Conservation (phyloP, 202 grass and related monocot species). For the Dendrocalamus latiflorus region DNA sequence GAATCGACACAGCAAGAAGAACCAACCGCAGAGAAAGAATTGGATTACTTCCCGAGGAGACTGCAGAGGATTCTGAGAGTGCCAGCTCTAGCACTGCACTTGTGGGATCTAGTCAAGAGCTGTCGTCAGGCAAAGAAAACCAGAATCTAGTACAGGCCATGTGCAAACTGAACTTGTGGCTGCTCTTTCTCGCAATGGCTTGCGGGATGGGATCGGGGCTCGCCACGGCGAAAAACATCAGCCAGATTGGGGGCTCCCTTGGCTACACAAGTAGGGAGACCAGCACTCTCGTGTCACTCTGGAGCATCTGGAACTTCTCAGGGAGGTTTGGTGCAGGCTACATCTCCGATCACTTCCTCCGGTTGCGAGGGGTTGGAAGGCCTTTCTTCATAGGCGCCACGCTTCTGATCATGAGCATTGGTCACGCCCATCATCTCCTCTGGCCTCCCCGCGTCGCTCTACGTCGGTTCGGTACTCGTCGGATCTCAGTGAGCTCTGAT, state of each 20-base stretch:
- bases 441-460: slow-evolving; percentile 50
- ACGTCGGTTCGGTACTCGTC: slow-evolving; percentile 57
- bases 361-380: slow-evolving; percentile 34
- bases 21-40: slow-evolving; percentile 20
- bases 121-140: slow-evolving; percentile 40
- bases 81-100: not conserved
- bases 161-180: slow-evolving; percentile 66
- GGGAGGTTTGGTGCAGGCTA: slow-evolving; percentile 73
- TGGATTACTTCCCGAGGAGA: slow-evolving; percentile 27
- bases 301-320: slow-evolving; percentile 95
- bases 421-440: slow-evolving; percentile 66
- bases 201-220: slow-evolving; percentile 92
- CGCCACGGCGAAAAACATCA: slow-evolving; percentile 87
- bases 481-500: slow-evolving; percentile 83
- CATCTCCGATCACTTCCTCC: slow-evolving; percentile 70
- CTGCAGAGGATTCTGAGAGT: not conserved
- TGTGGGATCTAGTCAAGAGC: too few species aligned
- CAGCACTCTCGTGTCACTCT: slow-evolving; percentile 66
- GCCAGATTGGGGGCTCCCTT: slow-evolving; percentile 73
- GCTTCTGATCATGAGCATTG: slow-evolving; percentile 53
- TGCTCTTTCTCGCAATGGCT: slow-evolving; percentile 74
- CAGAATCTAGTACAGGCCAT: slow-evolving; percentile 62
- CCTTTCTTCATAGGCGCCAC: slow-evolving; percentile 63
- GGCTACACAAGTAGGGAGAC: slow-evolving; percentile 60
- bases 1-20: slow-evolving; percentile 26